Evolutionary conservation across 768 basidiomycete genomes (phyloP), one percentile per base, ranked within the genome.

Genomic region (Boletales sp.): DNA sequence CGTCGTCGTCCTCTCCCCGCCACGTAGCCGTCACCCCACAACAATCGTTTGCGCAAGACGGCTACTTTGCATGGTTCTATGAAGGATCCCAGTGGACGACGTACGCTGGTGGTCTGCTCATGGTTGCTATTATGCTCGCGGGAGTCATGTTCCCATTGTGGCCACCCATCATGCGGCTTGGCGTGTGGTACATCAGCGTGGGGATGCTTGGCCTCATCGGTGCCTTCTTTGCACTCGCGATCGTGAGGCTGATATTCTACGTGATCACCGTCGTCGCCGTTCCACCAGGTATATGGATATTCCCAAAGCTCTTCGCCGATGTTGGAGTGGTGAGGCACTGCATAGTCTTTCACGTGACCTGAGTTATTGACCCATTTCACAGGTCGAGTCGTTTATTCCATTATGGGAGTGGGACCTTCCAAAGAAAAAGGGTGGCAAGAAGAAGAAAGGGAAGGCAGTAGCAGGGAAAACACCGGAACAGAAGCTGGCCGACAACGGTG

Each of bases 71-170:
- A 28, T 99, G 95, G 95, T 92, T 98, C 70, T 91, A 94, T 68
- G 91, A 94, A 52, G 90, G 92, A 38, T 90, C 90, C 13, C 94
- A 95, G 62, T 86, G 92, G 82, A 90, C 87, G 58, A 94, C 90
- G 8, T 91, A 95, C 63, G 82, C 92, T 10, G 91, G 93, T 37
- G 95, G 90, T 15, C 74, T 88, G 12, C 83, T 83, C 28, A 94
- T 99, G 90, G 94, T 98, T 51, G 81, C 78, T 37, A 75, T 97
- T 64, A 92, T 98, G 77, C 85, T 99, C 38, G 94, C 88, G 5
- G 94, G 90, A 2, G 94, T 97, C 63, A 96, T 99, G 94, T 99
- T 96, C 82, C 96, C 96, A 4, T 79, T 99, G 14, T 99, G 96
- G 96, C 96, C 96, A 2, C 82, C 87, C 43, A 84, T 83, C 60